A percentile compares a stretch with the other conserved stretches of the same genome.
These are phyloP conservation scores for Globisporangium irregulare DNA, from an alignment of 352 stramenopile genomes.

Conservation along the genomic window DNA sequence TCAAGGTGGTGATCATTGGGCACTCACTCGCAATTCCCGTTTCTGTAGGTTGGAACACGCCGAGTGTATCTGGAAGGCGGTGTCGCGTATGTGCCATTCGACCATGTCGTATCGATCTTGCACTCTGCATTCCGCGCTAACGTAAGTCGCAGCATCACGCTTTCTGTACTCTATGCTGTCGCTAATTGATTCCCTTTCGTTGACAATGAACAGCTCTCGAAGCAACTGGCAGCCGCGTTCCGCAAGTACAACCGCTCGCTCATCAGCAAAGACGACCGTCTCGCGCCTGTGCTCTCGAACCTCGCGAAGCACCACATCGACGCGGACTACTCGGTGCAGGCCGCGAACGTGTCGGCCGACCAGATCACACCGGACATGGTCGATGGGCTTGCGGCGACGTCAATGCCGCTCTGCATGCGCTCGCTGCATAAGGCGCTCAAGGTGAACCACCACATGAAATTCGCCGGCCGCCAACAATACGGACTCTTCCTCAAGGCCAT, in stretches of 20 bases:
- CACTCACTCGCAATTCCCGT: neutral
- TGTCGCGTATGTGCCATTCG: slow-evolving; percentile 94
- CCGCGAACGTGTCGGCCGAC: slow-evolving; percentile 31
- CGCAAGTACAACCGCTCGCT: slow-evolving; percentile 87
- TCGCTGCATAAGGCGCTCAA: slow-evolving; percentile 93
- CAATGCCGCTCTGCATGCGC: slow-evolving; percentile 98
- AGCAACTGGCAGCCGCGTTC: slow-evolving; percentile 87
- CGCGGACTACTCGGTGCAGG: slow-evolving; percentile 71
- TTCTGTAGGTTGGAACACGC: slow-evolving; percentile 53
- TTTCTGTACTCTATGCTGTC: neutral
- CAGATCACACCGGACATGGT: slow-evolving; percentile 91
- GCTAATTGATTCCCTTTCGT: slow-evolving; percentile 8
- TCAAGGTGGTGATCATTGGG: too few species aligned
- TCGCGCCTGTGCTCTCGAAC: slow-evolving; percentile 93
- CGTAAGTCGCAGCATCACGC: slow-evolving; percentile 28
- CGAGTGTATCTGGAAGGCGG: slow-evolving; percentile 94
- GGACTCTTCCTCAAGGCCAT: slow-evolving; percentile 98
- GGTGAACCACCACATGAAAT: slow-evolving; percentile 96
- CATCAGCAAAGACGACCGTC: slow-evolving; percentile 90
- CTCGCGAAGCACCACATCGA: slow-evolving; percentile 97
- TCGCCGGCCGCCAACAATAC: slow-evolving; percentile 96
- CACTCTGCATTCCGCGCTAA: slow-evolving; percentile 89
- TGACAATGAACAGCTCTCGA: slow-evolving; percentile 65
- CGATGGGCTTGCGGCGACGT: slow-evolving; percentile 78
- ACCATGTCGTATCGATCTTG: slow-evolving; percentile 95